Evolutionary conservation across 2,329 filamentous ascomycete species (phyloP), one percentile per base, ranked within the genome.

Genomic region (Grosmannia serpens): DNA sequence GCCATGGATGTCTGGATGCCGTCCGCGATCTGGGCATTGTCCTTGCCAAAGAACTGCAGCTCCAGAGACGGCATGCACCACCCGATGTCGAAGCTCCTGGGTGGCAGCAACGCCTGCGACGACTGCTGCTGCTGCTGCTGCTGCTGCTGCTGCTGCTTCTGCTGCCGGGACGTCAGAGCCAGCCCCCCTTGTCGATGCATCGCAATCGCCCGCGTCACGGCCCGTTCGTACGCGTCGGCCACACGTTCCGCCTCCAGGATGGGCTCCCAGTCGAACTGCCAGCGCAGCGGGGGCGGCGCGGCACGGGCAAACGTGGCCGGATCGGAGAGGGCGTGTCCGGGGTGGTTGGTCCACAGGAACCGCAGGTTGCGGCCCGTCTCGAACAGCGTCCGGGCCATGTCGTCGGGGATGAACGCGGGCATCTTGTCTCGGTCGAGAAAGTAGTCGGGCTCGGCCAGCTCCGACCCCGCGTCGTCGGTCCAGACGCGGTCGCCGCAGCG

Each of bases 291-390:
- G 3, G 87, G 86, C 15, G 84, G 79, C 8, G 74, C 69, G 13
- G 75, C 73, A 15, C 72, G 68, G 11, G 67, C 64, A 7, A 82
- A 68, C 7, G 79, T 72, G 29, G 75, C 73, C n/a, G 75, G 66
- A 49, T 76, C 76, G 17, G 82, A 80, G 49, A 94, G 73, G 0
- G 86, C 83, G 67, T 95, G 88, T 2, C 84, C 75, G 6, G 88
- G 80, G 67, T 94, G 87, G 64, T 87, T 83, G 26, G 76, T 74
- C 64, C 84, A 81, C 53, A 95, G 75, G 57, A 94, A 84, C 9
- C 87, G 82, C 53, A 95, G 71, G 67, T 87, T 92, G 65, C 81
- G 82, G 4, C 89, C 90, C 4, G 85, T 87, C 67, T 95, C 89
- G 63, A 92, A 91, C n/a, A 94, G 82, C 6, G 78, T 74, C 55